phyloP scores from a whole-genome alignment of 176 grass and related monocot genomes.

The Poa annua region DNA sequence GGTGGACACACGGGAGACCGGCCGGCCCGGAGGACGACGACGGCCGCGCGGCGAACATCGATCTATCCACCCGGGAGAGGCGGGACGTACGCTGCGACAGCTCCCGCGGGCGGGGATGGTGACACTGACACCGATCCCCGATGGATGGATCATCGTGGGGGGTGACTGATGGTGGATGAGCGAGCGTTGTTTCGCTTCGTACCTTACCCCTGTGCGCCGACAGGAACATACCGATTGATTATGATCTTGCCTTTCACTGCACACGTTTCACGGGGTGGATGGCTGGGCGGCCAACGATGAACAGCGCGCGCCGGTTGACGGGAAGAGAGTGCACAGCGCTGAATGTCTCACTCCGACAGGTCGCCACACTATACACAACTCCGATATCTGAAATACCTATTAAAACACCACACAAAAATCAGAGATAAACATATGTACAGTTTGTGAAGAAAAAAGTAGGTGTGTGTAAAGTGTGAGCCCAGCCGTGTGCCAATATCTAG shows the following conservation, averaged over 20 bases:
- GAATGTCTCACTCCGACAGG: no score
- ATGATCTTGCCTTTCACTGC: not conserved
- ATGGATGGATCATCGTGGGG: no score
- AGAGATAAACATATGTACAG: no score
- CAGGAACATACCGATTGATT: not conserved
- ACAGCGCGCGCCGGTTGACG: not conserved
- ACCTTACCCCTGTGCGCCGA: not conserved
- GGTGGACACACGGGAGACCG: not conserved
- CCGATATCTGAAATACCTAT: no score
- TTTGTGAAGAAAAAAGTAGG: no score
- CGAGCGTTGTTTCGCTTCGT: not conserved
- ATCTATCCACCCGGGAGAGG: not conserved
- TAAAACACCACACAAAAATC: no score
- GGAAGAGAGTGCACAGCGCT: not conserved
- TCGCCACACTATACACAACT: no score
- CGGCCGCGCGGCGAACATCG: not conserved
- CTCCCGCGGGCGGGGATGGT: not conserved
- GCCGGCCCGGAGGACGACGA: not conserved
- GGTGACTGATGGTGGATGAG: not conserved
- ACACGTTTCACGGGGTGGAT: conserved; percentile 13
- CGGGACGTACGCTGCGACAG: not conserved
- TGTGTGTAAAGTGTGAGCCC: no score
- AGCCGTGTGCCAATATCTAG: no score
- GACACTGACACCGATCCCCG: no score
- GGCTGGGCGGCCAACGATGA: not conserved